Evolutionary conservation across 306 rosid genomes (phyloP), one percentile per base, ranked within the genome.

Genomic region (Gillenia trifoliata): DNA sequence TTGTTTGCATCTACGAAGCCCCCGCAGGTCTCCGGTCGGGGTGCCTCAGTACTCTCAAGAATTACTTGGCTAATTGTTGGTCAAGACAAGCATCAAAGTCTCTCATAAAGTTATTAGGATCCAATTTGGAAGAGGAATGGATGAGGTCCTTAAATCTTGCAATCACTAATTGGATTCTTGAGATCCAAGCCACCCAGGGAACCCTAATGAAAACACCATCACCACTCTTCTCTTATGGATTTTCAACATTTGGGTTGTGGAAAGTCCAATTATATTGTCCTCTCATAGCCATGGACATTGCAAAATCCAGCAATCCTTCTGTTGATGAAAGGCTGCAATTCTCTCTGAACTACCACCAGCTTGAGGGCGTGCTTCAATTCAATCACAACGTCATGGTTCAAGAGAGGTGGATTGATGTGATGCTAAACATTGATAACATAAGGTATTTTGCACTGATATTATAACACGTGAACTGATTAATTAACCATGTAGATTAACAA

Each of bases 301-400:
- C 77, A 66, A 88, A 65, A 28, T 83, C 89, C 0, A 85, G 89
- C 67, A 67, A 26, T 25, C 84, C 85, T 66, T 67, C 83, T 4
- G 82, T 79, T 71, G 97, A 94, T 73, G 95, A 94, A 70, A 89
- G 88, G 57, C 82, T 94, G 80, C 88, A 75, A 71, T 88, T 92
- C 84, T 94, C 99, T 77, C 86, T 94, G 13, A 83, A 77, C 23
- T 87, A 83, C 63, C 97, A 94, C 77, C 99, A 94, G 28, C 88
- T 94, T 72, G 93, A 91, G 81, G 97, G 99, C 36, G 97, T 92
- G 64, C 81, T 91, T 67, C 99, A 94, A 33, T 92, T 94, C 88
- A 90, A 94, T 71, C 76, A 87, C 86, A 87, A 55, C 77, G 91
- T 83, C 49, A 45, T 61, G 12, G 47, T 82, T 68, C 83, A 81